Conservation (phyloP, 768 basidiomycete genomes). For the Tricholoma saponaceum region DNA sequence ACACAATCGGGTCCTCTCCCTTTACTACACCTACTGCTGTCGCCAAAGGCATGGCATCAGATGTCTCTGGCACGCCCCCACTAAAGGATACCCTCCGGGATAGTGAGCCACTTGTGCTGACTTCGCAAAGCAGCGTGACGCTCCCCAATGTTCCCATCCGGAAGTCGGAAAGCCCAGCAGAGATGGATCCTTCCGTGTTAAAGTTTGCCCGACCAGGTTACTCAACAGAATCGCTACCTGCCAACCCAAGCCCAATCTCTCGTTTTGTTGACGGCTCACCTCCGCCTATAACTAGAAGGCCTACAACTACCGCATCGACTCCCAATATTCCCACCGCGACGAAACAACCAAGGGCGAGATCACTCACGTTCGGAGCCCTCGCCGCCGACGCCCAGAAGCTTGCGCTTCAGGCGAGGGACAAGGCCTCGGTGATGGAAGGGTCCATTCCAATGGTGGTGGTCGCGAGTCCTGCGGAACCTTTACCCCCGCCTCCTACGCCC, state of each 20-base stretch:
- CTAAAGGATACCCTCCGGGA: background rate
- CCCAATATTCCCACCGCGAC: background rate
- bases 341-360: background rate
- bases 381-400: background rate
- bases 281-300: slow-evolving; percentile 20
- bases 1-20: slow-evolving; percentile 17
- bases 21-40: slow-evolving; percentile 22
- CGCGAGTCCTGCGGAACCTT: slow-evolving; percentile 5
- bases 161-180: slow-evolving; percentile 38
- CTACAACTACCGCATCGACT: background rate
- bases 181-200: slow-evolving; percentile 75
- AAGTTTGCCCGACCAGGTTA: slow-evolving; percentile 71
- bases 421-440: background rate
- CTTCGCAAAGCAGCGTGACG: slow-evolving; percentile 32
- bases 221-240: slow-evolving; percentile 68
- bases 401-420: background rate
- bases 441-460: slow-evolving; percentile 10
- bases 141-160: slow-evolving; percentile 22
- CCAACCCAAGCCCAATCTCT: slow-evolving; percentile 15
- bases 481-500: slow-evolving; percentile 1
- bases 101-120: slow-evolving; percentile 5
- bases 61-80: slow-evolving; percentile 15
- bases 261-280: slow-evolving; percentile 24
- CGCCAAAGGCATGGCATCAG: slow-evolving; percentile 16
- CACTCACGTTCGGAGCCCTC: slow-evolving; percentile 12